Conservation (phyloP, 352 stramenopile genomes). For the Phytophthora citrophthora region DNA sequence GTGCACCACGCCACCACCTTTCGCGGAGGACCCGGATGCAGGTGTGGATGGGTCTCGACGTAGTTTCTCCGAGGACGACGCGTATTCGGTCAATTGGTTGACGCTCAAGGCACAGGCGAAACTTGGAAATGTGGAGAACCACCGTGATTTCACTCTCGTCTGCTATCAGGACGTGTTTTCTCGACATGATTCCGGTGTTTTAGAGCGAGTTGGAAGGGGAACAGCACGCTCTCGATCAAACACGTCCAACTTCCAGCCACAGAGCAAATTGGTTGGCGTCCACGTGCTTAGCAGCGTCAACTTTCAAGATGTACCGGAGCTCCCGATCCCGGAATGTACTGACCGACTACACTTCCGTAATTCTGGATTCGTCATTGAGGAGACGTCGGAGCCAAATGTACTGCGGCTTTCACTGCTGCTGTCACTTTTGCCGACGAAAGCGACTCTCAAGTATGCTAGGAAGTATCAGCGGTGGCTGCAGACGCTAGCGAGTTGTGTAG, state of each 20-base stretch:
- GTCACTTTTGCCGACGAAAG: conserved; percentile 54
- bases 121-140: conserved; percentile 43
- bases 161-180: conserved; percentile 75
- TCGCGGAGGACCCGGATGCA: conserved; percentile 41
- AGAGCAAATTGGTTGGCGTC: conserved; percentile 45
- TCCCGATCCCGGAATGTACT: conserved; percentile 37
- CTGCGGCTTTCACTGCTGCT: conserved; percentile 45
- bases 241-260: conserved; percentile 20
- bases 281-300: conserved; percentile 48
- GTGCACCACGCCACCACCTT: conserved; percentile 61
- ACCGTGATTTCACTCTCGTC: conserved; percentile 72
- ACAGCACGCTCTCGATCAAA: conserved; percentile 28
- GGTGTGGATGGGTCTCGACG: conserved; percentile 28
- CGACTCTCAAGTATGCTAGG: conserved; percentile 37
- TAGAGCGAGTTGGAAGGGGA: conserved; percentile 41
- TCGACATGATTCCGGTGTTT: conserved; percentile 34
- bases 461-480: conserved; percentile 48
- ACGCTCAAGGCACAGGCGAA: conserved; percentile 51
- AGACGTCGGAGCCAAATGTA: conserved; percentile 41
- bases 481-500: conserved; percentile 40
- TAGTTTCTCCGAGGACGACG: conserved; percentile 67
- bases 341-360: conserved; percentile 48
- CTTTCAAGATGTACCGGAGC: conserved; percentile 45
- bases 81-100: conserved; percentile 75
- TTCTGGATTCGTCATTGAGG: conserved; percentile 70